Conservation (phyloP, 768 basidiomycete genomes). For the Phylloporus sp. region DNA sequence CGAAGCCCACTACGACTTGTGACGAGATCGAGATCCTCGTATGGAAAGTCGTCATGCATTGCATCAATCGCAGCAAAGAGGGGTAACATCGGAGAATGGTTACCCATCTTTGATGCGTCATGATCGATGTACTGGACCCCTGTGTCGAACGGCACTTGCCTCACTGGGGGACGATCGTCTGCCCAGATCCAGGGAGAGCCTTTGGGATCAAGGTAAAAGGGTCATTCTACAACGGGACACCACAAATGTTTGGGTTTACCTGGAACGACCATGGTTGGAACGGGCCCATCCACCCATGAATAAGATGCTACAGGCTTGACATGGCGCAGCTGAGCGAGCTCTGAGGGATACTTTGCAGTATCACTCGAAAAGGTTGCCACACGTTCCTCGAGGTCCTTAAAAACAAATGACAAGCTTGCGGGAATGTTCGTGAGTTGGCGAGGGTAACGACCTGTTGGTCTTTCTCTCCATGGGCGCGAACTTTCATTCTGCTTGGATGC, state of each 20-base stretch:
- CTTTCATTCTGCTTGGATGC: slow-evolving; percentile 5
- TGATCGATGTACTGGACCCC: slow-evolving; percentile 53
- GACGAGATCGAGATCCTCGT: slow-evolving; percentile 41
- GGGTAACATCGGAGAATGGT: slow-evolving; percentile 44
- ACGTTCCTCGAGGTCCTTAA: slow-evolving; percentile 17
- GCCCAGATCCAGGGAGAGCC: slow-evolving; percentile 63
- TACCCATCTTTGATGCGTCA: slow-evolving; percentile 44
- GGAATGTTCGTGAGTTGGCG: not conserved
- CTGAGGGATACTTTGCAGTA: slow-evolving; percentile 3
- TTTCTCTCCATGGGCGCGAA: slow-evolving; percentile 15
- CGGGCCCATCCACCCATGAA: slow-evolving; percentile 43
- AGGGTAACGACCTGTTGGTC: not conserved
- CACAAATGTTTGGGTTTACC: slow-evolving; percentile 27
- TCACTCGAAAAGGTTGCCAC: slow-evolving; percentile 18
- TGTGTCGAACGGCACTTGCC: slow-evolving; percentile 50
- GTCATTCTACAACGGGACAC: not conserved
- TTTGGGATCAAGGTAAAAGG: slow-evolving; percentile 22
- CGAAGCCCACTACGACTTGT: slow-evolving; percentile 66
- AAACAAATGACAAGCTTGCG: slow-evolving; percentile 9
- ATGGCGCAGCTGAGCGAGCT: slow-evolving; percentile 34
- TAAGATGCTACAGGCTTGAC: slow-evolving; percentile 48
- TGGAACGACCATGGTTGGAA: slow-evolving; percentile 51
- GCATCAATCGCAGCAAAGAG: slow-evolving; percentile 56
- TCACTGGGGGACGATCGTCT: slow-evolving; percentile 45
- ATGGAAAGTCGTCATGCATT: slow-evolving; percentile 24